Conservation (phyloP, 2,329 filamentous ascomycete genomes). For the Sporothrix sp. region DNA sequence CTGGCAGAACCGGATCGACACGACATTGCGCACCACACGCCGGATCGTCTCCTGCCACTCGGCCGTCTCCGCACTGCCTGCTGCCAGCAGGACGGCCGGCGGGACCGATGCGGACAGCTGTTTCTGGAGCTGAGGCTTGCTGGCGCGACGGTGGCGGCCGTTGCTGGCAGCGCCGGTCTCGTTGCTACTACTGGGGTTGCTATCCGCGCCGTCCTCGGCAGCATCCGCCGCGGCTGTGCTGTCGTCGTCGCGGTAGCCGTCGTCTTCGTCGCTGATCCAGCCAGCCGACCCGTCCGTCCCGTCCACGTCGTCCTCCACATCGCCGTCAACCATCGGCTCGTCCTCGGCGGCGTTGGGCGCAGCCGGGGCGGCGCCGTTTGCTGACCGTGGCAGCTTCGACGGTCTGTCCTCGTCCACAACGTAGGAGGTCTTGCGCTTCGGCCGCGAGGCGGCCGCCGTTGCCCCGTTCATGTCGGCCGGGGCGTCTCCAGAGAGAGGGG, state of each 20-base stretch:
- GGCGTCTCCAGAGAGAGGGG: neutral
- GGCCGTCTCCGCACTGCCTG: slow-evolving; percentile 23
- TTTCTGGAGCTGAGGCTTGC: neutral
- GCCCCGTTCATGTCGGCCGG: slow-evolving; percentile 20
- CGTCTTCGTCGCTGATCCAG: slow-evolving; percentile 8
- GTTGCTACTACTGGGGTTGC: neutral
- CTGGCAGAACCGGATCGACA: slow-evolving; percentile 98
- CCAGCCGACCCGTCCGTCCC: neutral
- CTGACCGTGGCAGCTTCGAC: slow-evolving; percentile 20
- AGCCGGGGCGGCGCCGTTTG: slow-evolving; percentile 14
- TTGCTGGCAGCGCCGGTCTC: slow-evolving; percentile 4
- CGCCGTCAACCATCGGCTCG: slow-evolving; percentile 8
- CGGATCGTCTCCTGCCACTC: slow-evolving; percentile 92
- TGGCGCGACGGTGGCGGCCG: slow-evolving; percentile 8
- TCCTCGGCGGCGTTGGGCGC: neutral
- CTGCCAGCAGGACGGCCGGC: slow-evolving; percentile 18
- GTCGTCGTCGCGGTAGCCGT: slow-evolving; percentile 9
- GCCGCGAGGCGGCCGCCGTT: slow-evolving; percentile 13
- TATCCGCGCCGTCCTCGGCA: neutral
- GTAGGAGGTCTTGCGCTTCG: slow-evolving; percentile 22
- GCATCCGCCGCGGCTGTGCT: slow-evolving; percentile 2
- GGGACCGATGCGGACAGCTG: neutral
- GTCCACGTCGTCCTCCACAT: neutral
- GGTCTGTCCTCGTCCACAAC: slow-evolving; percentile 18
- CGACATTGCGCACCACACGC: slow-evolving; percentile 85